Conservation (phyloP, 208 protist species). For the Crithidia brevicula region DNA sequence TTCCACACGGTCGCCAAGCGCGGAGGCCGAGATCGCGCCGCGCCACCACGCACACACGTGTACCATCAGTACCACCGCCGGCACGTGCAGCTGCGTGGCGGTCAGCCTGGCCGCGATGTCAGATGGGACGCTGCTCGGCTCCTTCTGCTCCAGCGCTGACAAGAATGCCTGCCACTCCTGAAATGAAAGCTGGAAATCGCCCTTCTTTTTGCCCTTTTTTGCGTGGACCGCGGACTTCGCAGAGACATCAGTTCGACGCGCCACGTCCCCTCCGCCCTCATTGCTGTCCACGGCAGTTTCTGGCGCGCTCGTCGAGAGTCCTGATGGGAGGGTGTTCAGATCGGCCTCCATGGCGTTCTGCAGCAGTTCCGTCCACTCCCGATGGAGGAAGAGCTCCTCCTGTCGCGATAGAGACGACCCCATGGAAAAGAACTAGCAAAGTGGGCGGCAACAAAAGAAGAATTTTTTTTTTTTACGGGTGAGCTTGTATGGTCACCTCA, state of each 20-base stretch:
- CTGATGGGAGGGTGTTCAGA: neutral
- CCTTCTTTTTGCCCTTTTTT: constrained; percentile 19
- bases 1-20: constrained; percentile 39
- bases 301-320: too few relatives aligned
- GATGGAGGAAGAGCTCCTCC: constrained; percentile 71
- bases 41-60: constrained; percentile 67
- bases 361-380: constrained; percentile 61
- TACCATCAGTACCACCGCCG: constrained; percentile 63
- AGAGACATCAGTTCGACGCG: too few relatives aligned
- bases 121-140: constrained; percentile 39
- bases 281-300: too few relatives aligned
- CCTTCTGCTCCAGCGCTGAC: constrained; percentile 42
- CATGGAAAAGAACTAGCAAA: constrained; percentile 61
- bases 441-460: too few relatives aligned
- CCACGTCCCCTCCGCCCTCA: too few relatives aligned
- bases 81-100: constrained; percentile 41
- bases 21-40: constrained; percentile 29
- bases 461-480: too few relatives aligned
- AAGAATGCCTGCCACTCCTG: constrained; percentile 79
- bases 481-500: too few relatives aligned
- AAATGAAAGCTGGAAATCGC: constrained; percentile 60
- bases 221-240: too few relatives aligned
- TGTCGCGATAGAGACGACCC: constrained; percentile 64
- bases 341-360: constrained; percentile 55
- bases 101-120: constrained; percentile 39